phyloP scores from a whole-genome alignment of 2,329 filamentous ascomycete species.

The Coleophoma cylindrospora region DNA sequence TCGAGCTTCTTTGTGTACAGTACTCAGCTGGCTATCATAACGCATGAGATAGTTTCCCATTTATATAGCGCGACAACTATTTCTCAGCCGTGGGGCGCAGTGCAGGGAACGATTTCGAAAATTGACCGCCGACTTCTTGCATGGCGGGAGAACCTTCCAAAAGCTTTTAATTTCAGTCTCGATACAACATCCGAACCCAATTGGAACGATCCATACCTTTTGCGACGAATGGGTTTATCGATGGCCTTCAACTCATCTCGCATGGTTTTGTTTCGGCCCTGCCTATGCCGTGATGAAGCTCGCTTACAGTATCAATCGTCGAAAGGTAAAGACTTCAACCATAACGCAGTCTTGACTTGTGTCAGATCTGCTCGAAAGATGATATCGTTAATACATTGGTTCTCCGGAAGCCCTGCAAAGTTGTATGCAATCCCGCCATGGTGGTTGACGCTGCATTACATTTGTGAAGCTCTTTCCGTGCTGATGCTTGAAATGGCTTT shows the following conservation, averaged over 20 bases:
- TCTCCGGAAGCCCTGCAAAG: slow-evolving; percentile 3
- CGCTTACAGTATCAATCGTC: slow-evolving; percentile 9
- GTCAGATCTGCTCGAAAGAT: slow-evolving; percentile 15
- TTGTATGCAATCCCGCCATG: slow-evolving; percentile 15
- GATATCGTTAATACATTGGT: slow-evolving; percentile 12
- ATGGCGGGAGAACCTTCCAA: slow-evolving; percentile 14
- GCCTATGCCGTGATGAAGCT: slow-evolving; percentile 18
- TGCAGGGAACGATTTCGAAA: slow-evolving; percentile 13
- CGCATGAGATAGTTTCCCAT: slow-evolving; percentile 18
- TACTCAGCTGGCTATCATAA: slow-evolving; percentile 18
- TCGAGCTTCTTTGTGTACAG: slow-evolving; percentile 21
- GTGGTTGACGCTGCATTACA: slow-evolving; percentile 19
- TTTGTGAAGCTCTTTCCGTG: slow-evolving; percentile 20
- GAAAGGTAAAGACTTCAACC: slow-evolving; percentile 13
- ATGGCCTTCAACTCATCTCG: slow-evolving; percentile 16
- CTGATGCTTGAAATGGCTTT: slow-evolving; percentile 21
- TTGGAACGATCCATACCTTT: slow-evolving; percentile 6
- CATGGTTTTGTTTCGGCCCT: slow-evolving; percentile 22
- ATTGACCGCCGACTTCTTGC: slow-evolving; percentile 14
- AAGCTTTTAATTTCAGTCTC: slow-evolving; percentile 12
- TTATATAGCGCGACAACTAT: slow-evolving; percentile 20
- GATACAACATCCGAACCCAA: slow-evolving; percentile 9
- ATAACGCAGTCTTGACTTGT: slow-evolving; percentile 12
- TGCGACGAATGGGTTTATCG: slow-evolving; percentile 13
- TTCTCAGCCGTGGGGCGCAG: slow-evolving; percentile 16